phyloP scores from a whole-genome alignment of 106 monocot species.

The Platanthera guangdongensis region DNA sequence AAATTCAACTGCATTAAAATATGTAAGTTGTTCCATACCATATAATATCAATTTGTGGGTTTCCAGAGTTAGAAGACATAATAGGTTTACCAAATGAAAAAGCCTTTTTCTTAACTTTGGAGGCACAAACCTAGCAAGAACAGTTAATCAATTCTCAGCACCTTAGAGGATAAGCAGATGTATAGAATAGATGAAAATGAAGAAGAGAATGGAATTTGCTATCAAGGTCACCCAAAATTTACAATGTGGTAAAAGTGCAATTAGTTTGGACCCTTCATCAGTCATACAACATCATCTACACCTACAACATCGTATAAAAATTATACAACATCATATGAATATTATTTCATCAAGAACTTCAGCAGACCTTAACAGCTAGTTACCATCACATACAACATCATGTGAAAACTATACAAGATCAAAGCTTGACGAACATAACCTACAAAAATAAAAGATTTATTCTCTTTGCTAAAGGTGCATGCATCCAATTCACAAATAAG shows the following conservation, averaged over 20 bases:
- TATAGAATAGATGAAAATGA: not conserved
- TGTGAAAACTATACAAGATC: not conserved
- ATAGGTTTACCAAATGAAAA: conserved; percentile 51
- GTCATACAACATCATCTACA: no score
- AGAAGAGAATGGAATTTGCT: not conserved
- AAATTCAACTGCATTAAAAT: not conserved
- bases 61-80: conserved; percentile 56
- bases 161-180: not conserved
- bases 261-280: conserved; percentile 30
- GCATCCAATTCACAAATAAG: no score
- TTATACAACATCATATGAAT: no score
- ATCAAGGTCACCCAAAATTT: not conserved
- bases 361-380: conserved; percentile 57
- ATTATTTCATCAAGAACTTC: conserved; percentile 72
- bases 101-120: conserved; percentile 49
- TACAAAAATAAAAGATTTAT: not conserved
- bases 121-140: conserved; percentile 60
- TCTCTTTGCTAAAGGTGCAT: not conserved
- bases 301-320: no score
- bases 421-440: not conserved
- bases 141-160: not conserved
- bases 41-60: conserved; percentile 64
- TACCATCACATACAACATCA: conserved; percentile 71
- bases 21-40: conserved; percentile 37
- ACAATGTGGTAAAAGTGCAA: not conserved